Conservation (phyloP, 805 yeast species). For the Yamadazyma kitorensis region DNA sequence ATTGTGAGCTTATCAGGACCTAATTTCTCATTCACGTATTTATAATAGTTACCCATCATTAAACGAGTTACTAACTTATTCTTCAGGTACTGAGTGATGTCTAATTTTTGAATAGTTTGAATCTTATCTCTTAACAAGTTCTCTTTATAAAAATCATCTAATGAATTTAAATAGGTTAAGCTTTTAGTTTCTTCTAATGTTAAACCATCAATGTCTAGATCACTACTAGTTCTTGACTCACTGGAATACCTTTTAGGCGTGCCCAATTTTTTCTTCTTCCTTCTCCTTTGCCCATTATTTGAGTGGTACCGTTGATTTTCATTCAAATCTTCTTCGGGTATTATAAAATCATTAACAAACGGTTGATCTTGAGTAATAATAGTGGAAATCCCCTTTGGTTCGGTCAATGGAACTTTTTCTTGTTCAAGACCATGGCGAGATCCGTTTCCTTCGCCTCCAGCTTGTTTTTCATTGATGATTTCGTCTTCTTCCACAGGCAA, state of each 20-base stretch:
- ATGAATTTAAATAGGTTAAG: conserved; percentile 33
- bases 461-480: not conserved
- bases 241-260: conserved; percentile 6
- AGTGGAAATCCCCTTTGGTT: conserved; percentile 53
- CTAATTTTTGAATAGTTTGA: conserved; percentile 42
- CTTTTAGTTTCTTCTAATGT: conserved; percentile 31
- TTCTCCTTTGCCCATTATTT: conserved; percentile 7
- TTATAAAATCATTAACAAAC: conserved; percentile 48
- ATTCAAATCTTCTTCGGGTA: conserved; percentile 35
- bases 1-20: conserved; percentile 13
- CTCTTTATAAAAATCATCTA: conserved; percentile 37
- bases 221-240: conserved; percentile 18
- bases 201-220: conserved; percentile 36
- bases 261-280: conserved; percentile 5
- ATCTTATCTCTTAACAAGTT: conserved; percentile 47
- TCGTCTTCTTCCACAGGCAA: conserved; percentile 36
- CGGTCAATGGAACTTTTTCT: conserved; percentile 33
- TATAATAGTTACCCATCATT: conserved; percentile 67
- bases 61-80: conserved; percentile 55
- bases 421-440: no score
- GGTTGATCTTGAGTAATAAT: conserved; percentile 47
- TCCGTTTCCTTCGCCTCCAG: no score
- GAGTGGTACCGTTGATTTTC: conserved; percentile 18
- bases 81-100: conserved; percentile 41
- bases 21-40: conserved; percentile 38